Base-by-base conservation (phyloP, 768 basidiomycete species). In the Boletus rubropictus region DNA sequence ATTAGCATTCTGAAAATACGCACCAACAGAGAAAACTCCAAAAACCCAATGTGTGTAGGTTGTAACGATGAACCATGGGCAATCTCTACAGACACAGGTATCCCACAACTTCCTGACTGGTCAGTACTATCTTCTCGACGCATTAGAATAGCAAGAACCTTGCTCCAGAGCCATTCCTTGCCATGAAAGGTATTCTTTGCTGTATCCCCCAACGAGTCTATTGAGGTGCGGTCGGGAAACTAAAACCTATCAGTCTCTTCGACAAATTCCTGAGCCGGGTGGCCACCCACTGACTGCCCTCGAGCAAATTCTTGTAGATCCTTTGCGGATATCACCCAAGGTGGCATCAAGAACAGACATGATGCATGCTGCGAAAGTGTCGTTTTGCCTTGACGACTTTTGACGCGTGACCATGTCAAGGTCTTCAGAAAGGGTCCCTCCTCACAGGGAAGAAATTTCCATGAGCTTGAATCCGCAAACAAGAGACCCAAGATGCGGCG, bases 151-250 rank as follows among this genome's bases (percentile, higher is more conserved):
- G 35, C 4, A 46, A 50, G 15, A 49, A 66, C 65, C 72, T 82
- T 82, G 28, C 71, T 76, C 81, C 81, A 83, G 36, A 82, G 50
- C 49, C 77, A 71, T 52, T 81, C 69, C 42, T 72, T 50, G 64
- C 50, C 74, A 67, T 44, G 51, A 35, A 59, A 42, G 67, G 39
- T 31, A 17, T 42, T 31, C 21, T 36, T 31, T 27, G 28, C 50
- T 17, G 25, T 12, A 27, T 56, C 38, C 32, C 7, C 36, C 18
- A 37, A 40, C 7, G 47, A 39, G 14, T 53, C 41, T 8, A 21
- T 46, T 8, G 49, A 39, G 3, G 55, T 42, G 14, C 47, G 42
- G 37, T 58, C 51, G 10, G 55, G 54, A 54, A 67, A 61, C 55
- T 57, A 20, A 32, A 7, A 29, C 4, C 1, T 24, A 41, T 57